A percentile compares a stretch with the other conserved stretches of the same genome.
Evolutionary conservation across 495 filamentous ascomycete genomes (phyloP).

Genomic region (Immersiella caudata): DNA sequence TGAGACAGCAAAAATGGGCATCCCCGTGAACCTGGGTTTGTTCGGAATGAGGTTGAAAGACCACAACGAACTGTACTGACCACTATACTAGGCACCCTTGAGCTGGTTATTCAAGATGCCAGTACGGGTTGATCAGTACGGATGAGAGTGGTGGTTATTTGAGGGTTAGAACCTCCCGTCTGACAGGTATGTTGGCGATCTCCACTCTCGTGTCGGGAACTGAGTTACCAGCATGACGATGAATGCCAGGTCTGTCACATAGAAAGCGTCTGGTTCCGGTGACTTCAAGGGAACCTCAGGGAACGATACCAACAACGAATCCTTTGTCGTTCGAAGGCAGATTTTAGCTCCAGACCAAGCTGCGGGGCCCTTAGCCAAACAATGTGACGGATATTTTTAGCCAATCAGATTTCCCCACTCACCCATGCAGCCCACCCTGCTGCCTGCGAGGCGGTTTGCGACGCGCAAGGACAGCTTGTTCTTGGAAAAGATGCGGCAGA

Average conservation of each 20-base stretch:
- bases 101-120: background rate
- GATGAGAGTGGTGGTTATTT: background rate
- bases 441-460: slow-evolving; percentile 19
- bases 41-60: background rate
- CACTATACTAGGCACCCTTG: background rate
- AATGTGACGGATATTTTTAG: slow-evolving; percentile 15
- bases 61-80: slow-evolving; percentile 16
- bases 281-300: background rate
- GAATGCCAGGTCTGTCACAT: background rate
- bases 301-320: background rate
- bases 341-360: slow-evolving; percentile 1
- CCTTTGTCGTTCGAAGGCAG: background rate
- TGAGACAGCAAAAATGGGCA: background rate
- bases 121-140: background rate
- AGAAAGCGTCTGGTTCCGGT: background rate
- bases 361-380: background rate
- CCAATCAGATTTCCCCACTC: slow-evolving; percentile 13
- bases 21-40: slow-evolving; percentile 18
- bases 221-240: too few species aligned
- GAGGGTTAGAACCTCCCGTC: background rate
- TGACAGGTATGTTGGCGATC: background rate
- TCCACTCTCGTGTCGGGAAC: too few species aligned
- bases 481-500: slow-evolving; percentile 16
- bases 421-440: background rate
- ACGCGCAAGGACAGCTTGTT: slow-evolving; percentile 27